Conservation (phyloP, 768 basidiomycete genomes). For the Tylopilus sp. region DNA sequence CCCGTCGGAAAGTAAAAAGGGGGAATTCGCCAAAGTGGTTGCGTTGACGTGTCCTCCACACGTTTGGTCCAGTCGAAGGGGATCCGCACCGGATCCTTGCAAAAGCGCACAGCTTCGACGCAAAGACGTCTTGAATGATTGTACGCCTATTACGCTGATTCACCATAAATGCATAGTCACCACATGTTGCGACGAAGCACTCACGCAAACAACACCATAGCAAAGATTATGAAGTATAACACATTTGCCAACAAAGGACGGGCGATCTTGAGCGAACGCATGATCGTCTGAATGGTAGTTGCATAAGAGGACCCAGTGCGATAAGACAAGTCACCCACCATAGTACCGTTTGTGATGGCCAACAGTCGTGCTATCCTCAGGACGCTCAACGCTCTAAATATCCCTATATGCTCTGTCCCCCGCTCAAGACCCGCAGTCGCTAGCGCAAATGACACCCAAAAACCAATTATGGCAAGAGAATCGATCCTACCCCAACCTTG, state of each 20-base stretch:
- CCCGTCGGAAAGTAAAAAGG: too few species aligned
- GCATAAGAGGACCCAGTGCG: conserved; percentile 6
- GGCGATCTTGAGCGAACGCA: conserved; percentile 88
- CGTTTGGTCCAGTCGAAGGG: too few species aligned
- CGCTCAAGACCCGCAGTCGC: conserved; percentile 65
- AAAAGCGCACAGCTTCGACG: too few species aligned
- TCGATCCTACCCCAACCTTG: conserved; percentile 94
- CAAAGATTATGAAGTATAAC: conserved; percentile 88
- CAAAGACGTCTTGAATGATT: too few species aligned
- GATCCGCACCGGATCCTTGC: too few species aligned
- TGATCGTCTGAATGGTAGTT: conserved; percentile 56
- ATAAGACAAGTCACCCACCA: conserved; percentile 45
- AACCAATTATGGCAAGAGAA: conserved; percentile 76
- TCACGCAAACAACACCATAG: conserved; percentile 83
- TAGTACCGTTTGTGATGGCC: conserved; percentile 89
- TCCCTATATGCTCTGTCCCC: conserved; percentile 66
- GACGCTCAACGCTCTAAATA: conserved; percentile 87
- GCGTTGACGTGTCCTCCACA: too few species aligned
- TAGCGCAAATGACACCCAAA: conserved; percentile 82
- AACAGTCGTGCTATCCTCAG: conserved; percentile 78
- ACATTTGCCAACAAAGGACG: conserved; percentile 84
- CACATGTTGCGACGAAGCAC: conserved; percentile 18
- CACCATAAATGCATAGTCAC: neutral
- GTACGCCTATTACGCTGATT: conserved; percentile 75
- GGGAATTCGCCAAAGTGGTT: too few species aligned